phyloP scores from a whole-genome alignment of 345 rosid species.

The Firmiana major region DNA sequence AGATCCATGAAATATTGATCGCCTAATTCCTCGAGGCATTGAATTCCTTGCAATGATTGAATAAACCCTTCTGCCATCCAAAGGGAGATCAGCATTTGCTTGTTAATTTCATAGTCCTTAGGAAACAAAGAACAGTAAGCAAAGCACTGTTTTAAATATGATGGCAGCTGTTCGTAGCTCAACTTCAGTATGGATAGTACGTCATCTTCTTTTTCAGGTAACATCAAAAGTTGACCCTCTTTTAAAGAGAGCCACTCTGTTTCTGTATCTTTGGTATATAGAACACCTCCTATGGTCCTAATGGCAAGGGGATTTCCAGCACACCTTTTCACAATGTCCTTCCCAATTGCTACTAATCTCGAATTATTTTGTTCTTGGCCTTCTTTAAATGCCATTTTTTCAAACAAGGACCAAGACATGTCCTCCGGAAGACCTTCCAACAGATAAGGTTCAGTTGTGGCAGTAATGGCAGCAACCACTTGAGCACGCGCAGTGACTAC shows the following conservation, averaged over 20 bases:
- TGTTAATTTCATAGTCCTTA: constrained; percentile 16
- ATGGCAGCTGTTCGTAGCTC: constrained; percentile 35
- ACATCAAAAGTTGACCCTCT: not conserved
- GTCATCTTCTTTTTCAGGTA: not conserved
- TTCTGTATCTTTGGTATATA: constrained; percentile 8
- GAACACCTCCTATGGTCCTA: constrained; percentile 18
- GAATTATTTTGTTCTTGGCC: not conserved
- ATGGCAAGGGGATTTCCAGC: constrained; percentile 25
- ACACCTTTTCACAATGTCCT: constrained; percentile 17
- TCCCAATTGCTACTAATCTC: constrained; percentile 4
- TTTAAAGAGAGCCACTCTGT: constrained; percentile 17
- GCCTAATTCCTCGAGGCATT: constrained; percentile 5
- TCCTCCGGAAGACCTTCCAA: not conserved
- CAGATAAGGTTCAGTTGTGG: not conserved
- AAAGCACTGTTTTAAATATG: constrained; percentile 37
- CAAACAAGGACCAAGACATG: constrained; percentile 22
- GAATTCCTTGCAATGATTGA: not conserved
- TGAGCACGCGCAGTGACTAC: constrained; percentile 18
- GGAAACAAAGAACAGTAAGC: constrained; percentile 39
- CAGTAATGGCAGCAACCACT: constrained; percentile 20
- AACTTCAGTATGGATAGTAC: constrained; percentile 24
- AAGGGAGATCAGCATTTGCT: constrained; percentile 11
- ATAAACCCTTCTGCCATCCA: constrained; percentile 31
- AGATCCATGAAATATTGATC: constrained; percentile 10
- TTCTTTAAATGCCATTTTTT: constrained; percentile 12